Evolutionary conservation across 345 rosid genomes (phyloP).

Genomic region (Salix arbutifolia): DNA sequence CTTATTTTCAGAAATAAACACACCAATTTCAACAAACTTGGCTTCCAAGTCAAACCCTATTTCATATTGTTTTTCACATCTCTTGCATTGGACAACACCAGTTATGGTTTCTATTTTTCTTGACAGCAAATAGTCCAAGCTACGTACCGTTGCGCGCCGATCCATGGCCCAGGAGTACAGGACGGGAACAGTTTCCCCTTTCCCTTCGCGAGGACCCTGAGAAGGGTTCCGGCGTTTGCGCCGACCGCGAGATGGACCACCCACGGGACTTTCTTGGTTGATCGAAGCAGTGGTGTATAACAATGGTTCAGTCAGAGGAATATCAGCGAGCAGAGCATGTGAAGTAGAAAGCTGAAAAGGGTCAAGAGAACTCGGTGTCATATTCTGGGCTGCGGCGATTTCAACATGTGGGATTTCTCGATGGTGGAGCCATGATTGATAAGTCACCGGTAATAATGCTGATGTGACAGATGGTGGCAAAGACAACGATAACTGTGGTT

Average conservation of each 20-base stretch:
- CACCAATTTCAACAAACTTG: conserved; percentile 45
- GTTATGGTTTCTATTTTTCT: conserved; percentile 30
- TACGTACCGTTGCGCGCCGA: conserved; percentile 44
- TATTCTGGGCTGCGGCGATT: neutral
- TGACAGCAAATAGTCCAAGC: conserved; percentile 34
- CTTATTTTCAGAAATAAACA: conserved; percentile 24
- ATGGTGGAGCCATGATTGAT: neutral
- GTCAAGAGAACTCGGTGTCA: neutral
- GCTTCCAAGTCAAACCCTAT: conserved; percentile 46
- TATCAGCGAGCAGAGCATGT: neutral
- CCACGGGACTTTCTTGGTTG: neutral
- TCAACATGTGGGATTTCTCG: neutral
- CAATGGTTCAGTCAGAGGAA: neutral
- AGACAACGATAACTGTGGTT: neutral
- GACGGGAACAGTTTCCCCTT: conserved; percentile 31
- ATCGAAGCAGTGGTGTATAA: neutral
- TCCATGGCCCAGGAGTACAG: conserved; percentile 75
- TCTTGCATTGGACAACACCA: conserved; percentile 63
- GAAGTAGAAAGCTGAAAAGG: conserved; percentile 13
- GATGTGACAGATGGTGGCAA: neutral
- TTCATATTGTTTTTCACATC: conserved; percentile 46
- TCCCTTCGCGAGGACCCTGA: conserved; percentile 22
- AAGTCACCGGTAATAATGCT: neutral
- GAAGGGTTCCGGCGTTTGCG: conserved; percentile 29
- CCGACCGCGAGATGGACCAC: neutral